Base-by-base conservation (phyloP, 768 basidiomycete species). In the Mycena filopes region DNA sequence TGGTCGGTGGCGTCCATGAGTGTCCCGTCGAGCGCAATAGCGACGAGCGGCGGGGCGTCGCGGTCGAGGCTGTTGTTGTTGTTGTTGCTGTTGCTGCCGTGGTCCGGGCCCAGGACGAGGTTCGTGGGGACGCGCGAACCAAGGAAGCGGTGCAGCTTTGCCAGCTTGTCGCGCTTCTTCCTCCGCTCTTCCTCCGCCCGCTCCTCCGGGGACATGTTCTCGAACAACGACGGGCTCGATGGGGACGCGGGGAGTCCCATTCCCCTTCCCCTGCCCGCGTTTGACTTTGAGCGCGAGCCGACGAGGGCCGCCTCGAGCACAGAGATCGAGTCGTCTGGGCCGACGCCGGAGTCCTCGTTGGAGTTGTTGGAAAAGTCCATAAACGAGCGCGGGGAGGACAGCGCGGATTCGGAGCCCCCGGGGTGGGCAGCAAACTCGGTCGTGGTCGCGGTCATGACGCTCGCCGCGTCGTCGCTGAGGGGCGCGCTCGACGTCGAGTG, bases 91-190 rank as follows among this genome's bases (percentile, higher is more conserved):
- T 26, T 15, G 13, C 11, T 25, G 70, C 71, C 75, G 18, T 70
- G 50, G 73, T 79, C 75, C 12, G 78, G 69, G 49, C 86, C 89
- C 41, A 89, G 82, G 15, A 92, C 88, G 38, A 93, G 85, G 67
- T 87, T 85, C 16, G 84, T 74, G 10, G 93, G 93, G 28, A 95
- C 90, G 33, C 87, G 86, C 21, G 91, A 93, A n/a, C 93, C 94
- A 36, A 95, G 83, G 78, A 91, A 94, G 48, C 94, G 91, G 76
- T 95, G 92, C 5, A 95, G 83, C 75, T 89, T 94, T 4, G 90
- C 91, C 48, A 95, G 80, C 69, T 89, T 88, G 69, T 92, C 91
- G 54, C 93, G 84, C 76, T 90, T 93, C 65, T 86, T 85, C 60
- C 86, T 81, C 65, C 85, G 85, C 63, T 89, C 87, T 23, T 86